Conservation (phyloP, 148 eudicot species). For the Rhododendron griersonianum region DNA sequence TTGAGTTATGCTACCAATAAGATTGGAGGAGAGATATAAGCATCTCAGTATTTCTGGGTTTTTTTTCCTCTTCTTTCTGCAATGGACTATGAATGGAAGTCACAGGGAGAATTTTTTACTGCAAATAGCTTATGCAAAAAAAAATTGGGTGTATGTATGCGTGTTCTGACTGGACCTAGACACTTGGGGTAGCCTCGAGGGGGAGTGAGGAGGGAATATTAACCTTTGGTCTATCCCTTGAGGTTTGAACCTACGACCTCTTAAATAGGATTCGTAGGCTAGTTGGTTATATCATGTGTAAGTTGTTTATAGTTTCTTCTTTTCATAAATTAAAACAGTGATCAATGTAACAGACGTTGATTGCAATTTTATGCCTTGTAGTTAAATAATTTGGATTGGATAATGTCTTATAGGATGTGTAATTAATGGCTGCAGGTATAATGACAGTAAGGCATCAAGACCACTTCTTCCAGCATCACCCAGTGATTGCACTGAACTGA, state of each 20-base stretch:
- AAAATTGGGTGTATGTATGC: background rate
- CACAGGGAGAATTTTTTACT: background rate
- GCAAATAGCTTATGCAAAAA: background rate
- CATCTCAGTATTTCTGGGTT: background rate
- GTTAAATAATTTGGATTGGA: background rate
- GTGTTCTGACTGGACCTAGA: background rate
- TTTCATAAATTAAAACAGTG: background rate
- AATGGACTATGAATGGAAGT: background rate
- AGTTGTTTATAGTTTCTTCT: background rate
- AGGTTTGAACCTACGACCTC: background rate
- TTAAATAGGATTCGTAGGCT: background rate
- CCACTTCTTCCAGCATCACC: conserved; percentile 28
- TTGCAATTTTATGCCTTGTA: conserved; percentile 2
- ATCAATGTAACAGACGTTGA: background rate
- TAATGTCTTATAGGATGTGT: background rate
- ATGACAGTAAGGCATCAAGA: conserved; percentile 31
- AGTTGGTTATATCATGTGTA: background rate
- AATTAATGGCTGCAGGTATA: conserved; percentile 49
- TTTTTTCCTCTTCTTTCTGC: background rate
- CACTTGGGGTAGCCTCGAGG: background rate
- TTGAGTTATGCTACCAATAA: background rate
- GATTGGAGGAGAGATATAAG: background rate
- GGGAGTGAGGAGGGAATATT: background rate
- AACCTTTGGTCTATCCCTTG: background rate
- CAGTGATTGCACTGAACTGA: conserved; percentile 31